These are phyloP conservation scores for Pseudogymnoascus sp. DNA, from an alignment of 2,329 filamentous ascomycete genomes.

Conservation along the genomic window DNA sequence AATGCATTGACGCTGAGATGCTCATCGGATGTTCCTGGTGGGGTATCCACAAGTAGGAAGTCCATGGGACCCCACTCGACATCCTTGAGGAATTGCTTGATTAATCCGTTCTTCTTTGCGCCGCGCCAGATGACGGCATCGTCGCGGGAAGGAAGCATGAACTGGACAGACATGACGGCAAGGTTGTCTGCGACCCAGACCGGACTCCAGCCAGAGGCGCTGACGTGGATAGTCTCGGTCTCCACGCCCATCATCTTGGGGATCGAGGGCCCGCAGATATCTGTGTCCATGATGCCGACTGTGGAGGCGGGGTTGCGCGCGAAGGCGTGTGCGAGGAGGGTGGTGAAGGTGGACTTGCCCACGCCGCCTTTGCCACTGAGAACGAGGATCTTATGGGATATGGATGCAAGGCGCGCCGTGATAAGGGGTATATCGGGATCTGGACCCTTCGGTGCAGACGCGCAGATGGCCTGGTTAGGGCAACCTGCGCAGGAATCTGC, in stretches of 20 bases:
- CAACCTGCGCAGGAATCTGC: slow-evolving; percentile 87
- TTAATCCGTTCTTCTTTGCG: slow-evolving; percentile 95
- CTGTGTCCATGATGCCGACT: slow-evolving; percentile 95
- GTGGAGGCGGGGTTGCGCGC: slow-evolving; percentile 68
- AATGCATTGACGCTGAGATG: slow-evolving; percentile 90
- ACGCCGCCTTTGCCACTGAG: slow-evolving; percentile 94
- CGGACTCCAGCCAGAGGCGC: slow-evolving; percentile 80
- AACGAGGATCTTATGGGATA: slow-evolving; percentile 88
- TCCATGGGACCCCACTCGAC: slow-evolving; percentile 97
- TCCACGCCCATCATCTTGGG: slow-evolving; percentile 99
- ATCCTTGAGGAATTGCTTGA: slow-evolving; percentile 96
- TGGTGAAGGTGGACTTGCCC: slow-evolving; percentile 90
- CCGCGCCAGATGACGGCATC: slow-evolving; percentile 97
- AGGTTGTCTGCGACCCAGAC: slow-evolving; percentile 95
- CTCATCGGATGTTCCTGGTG: slow-evolving; percentile 90
- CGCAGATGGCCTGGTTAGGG: slow-evolving; percentile 92
- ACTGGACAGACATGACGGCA: slow-evolving; percentile 94
- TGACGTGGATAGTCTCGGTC: slow-evolving; percentile 85
- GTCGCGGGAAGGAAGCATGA: slow-evolving; percentile 90
- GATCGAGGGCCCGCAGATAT: slow-evolving; percentile 92
- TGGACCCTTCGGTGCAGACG: slow-evolving; percentile 85
- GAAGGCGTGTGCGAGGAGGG: slow-evolving; percentile 80
- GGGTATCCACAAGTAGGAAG: slow-evolving; percentile 87
- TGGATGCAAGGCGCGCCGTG: slow-evolving; percentile 66
- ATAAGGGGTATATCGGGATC: slow-evolving; percentile 91